A percentile compares a stretch with the other conserved stretches of the same genome.
phyloP scores from a whole-genome alignment of 2,329 filamentous ascomycete species.

The Xylariaceae sp. region DNA sequence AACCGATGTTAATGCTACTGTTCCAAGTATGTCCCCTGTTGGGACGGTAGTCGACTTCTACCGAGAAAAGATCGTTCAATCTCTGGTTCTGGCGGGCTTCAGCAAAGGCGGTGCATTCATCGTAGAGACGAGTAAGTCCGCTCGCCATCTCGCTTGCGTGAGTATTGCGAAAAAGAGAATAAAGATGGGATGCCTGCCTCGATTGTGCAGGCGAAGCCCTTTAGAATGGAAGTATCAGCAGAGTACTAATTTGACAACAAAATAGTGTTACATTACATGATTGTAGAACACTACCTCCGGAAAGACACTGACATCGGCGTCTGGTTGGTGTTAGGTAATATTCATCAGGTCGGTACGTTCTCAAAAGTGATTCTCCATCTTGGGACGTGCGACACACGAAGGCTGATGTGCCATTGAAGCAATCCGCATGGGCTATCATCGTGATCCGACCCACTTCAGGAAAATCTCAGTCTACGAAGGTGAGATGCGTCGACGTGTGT shows the following conservation, averaged over 20 bases:
- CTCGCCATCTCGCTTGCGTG: no score
- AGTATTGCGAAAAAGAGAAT: no score
- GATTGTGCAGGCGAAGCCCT: no score
- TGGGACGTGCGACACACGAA: no score
- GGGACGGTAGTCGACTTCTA: background rate
- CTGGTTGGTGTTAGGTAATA: background rate
- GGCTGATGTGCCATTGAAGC: no score
- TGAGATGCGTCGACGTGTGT: slow-evolving; percentile 37
- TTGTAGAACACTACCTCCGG: background rate
- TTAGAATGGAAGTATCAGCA: background rate
- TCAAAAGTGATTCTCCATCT: background rate
- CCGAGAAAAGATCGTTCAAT: background rate
- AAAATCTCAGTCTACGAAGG: slow-evolving; percentile 44
- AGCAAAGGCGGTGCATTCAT: background rate
- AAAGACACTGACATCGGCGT: background rate
- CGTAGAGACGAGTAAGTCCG: background rate
- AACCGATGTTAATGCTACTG: background rate
- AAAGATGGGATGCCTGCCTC: no score
- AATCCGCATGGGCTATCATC: slow-evolving; percentile 47
- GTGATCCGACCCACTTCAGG: slow-evolving; percentile 37
- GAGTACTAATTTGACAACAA: background rate
- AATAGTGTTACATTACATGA: background rate
- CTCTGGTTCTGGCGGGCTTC: background rate
- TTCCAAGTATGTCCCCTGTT: background rate
- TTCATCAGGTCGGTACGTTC: background rate